These are phyloP conservation scores for Avena insularis DNA, from an alignment of 176 grass and related monocot genomes.

Conservation along the genomic window DNA sequence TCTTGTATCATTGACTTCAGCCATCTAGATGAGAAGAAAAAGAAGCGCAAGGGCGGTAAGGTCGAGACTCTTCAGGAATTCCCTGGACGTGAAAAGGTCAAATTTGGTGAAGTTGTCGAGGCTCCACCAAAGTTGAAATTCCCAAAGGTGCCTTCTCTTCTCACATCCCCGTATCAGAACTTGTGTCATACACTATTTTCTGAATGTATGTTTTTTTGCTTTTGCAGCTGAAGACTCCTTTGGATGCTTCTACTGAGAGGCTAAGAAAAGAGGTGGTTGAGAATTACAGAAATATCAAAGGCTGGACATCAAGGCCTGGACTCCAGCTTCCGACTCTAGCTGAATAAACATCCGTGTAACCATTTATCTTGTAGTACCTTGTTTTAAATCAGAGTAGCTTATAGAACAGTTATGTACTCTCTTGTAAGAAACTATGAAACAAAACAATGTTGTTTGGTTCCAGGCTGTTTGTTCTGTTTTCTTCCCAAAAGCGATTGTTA, in stretches of 20 bases:
- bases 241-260: slow-evolving; percentile 74
- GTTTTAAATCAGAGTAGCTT: slow-evolving; percentile 37
- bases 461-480: background rate
- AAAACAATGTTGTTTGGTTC: slow-evolving; percentile 20
- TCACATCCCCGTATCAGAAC: background rate
- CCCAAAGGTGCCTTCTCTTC: slow-evolving; percentile 69
- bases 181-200: slow-evolving; percentile 2
- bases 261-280: slow-evolving; percentile 79
- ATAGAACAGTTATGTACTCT: slow-evolving; percentile 3
- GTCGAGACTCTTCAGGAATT: slow-evolving; percentile 56
- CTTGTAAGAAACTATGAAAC: slow-evolving; percentile 29
- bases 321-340: slow-evolving; percentile 63
- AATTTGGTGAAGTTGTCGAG: slow-evolving; percentile 87
- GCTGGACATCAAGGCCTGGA: slow-evolving; percentile 86
- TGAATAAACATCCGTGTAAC: slow-evolving; percentile 49
- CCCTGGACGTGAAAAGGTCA: slow-evolving; percentile 76
- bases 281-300: slow-evolving; percentile 82
- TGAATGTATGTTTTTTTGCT: slow-evolving; percentile 13
- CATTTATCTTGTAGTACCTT: slow-evolving; percentile 25
- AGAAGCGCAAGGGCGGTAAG: slow-evolving; percentile 73
- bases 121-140: slow-evolving; percentile 85
- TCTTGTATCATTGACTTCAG: slow-evolving; percentile 37
- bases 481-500: slow-evolving; percentile 2
- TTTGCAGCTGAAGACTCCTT: slow-evolving; percentile 57
- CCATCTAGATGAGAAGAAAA: slow-evolving; percentile 89